A percentile compares a stretch with the other conserved stretches of the same genome.
phyloP scores from a whole-genome alignment of 306 rosid genomes.

The Acacia acuminata region DNA sequence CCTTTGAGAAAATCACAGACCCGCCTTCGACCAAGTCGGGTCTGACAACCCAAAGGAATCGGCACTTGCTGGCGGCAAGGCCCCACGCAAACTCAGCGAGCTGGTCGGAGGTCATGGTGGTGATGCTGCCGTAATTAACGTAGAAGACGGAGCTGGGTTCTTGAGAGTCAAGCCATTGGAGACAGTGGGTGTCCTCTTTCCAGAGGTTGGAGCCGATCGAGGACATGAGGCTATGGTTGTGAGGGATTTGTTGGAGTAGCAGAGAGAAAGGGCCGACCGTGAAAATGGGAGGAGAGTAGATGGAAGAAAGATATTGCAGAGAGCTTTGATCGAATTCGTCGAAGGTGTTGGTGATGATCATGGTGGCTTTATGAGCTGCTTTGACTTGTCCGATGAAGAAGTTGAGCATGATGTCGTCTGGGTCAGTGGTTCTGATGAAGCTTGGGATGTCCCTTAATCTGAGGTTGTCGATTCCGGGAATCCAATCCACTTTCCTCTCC shows the following conservation, averaged over 20 bases:
- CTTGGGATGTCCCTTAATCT: conserved; percentile 28
- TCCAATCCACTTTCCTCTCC: conserved; percentile 30
- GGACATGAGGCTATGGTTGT: not conserved
- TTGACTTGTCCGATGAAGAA: not conserved
- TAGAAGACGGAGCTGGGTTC: conserved; percentile 18
- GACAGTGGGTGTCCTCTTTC: conserved; percentile 21
- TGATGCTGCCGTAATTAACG: conserved; percentile 29
- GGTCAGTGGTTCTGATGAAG: conserved; percentile 23
- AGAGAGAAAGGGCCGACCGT: conserved; percentile 2
- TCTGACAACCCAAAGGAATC: conserved; percentile 37
- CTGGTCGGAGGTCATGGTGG: conserved; percentile 13
- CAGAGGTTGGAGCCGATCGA: conserved; percentile 29
- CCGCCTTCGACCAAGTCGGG: conserved; percentile 30
- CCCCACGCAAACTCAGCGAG: conserved; percentile 40
- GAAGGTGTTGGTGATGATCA: conserved; percentile 31
- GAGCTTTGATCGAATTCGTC: conserved; percentile 22
- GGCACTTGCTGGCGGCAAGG: conserved; percentile 21
- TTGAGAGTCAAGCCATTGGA: conserved; percentile 30
- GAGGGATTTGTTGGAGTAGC: not conserved
- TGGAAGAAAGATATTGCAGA: not conserved
- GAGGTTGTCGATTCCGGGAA: conserved; percentile 21
- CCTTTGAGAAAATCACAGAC: conserved; percentile 1
- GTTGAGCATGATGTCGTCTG: conserved; percentile 22
- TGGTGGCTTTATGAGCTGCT: not conserved
- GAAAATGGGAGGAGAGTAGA: not conserved